Base-by-base conservation (phyloP, 1,139 yeast genomes). In the Debaryomyces coudertii region DNA sequence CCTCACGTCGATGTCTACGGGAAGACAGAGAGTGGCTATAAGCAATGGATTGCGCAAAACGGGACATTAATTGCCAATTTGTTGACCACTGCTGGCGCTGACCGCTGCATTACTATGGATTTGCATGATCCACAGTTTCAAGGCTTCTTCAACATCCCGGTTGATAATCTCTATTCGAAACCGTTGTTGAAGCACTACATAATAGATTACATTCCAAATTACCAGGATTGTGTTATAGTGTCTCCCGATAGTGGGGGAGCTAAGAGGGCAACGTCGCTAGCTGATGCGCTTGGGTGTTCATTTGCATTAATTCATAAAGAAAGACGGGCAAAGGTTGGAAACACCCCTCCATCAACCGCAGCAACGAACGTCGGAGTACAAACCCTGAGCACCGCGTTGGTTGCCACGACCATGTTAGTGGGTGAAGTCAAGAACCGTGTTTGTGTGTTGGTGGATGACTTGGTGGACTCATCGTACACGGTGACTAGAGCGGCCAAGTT, bases 231-330 rank as follows among this genome's bases (percentile, higher is more conserved):
- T 46, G 95, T 90, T 9, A 83, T 92, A 55, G 97, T 92, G 25
- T 88, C 96, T 1, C 97, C 97, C 0, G 97, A 92, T 68, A 92
- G 97, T 42, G 98, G 98, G 60, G 99, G 98, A 51, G 98, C 98
- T 42, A 93, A 93, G 64, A 76, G 98, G 53, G 98, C 99, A 28
- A 88, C 97, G 1, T 85, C 93, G 1, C 80, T 93, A 52, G 99
- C 99, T 2, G 99, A 93, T 67, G 81, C 88, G 0, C 71, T 95
- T 50, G 93, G 90, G 16, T 81, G 95, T 72, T 80, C 92, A 28
- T 92, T 95, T 73, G 99, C 99, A 0, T 76, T 95, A 63, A 90
- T 95, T 55, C 98, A 95, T 69, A 95, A 95, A 67, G 99, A 95
- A 63, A 79, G 97, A 62, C 77, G 96, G 52, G 81, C 84, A 40